These are phyloP conservation scores for Phellinidium pouzarii DNA, from an alignment of 1,284 basidiomycete genomes.

Conservation along the genomic window DNA sequence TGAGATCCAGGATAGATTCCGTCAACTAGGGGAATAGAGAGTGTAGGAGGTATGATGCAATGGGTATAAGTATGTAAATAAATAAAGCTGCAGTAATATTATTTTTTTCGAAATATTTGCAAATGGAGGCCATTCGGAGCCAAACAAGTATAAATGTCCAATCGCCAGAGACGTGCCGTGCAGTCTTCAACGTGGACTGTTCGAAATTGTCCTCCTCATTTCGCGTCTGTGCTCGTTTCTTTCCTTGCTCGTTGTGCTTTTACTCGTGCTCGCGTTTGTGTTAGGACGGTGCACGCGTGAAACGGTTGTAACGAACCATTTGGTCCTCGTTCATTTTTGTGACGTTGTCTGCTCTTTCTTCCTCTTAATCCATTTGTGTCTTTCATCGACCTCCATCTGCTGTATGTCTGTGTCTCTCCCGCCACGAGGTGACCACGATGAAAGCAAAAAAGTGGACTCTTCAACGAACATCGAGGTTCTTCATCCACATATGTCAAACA, in stretches of 20 bases:
- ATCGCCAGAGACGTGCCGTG: background rate
- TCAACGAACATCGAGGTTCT: background rate
- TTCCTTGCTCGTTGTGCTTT: too few relatives aligned
- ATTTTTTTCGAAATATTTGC: too few relatives aligned
- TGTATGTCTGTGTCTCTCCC: slow-evolving; percentile 11
- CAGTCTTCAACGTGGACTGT: background rate
- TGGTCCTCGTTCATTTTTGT: slow-evolving; percentile 3
- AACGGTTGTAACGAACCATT: background rate
- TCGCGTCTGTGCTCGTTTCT: too few relatives aligned
- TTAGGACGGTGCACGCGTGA: background rate
- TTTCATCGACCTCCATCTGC: background rate
- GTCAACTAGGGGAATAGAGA: slow-evolving; percentile 74
- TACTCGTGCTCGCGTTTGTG: background rate
- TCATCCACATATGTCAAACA: background rate
- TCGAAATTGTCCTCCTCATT: background rate
- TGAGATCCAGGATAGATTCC: slow-evolving; percentile 88
- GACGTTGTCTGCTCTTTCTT: slow-evolving; percentile 6
- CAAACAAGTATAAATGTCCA: too few relatives aligned
- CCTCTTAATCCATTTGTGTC: background rate
- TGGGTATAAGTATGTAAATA: background rate
- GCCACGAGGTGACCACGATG: slow-evolving; percentile 2
- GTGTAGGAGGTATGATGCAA: background rate
- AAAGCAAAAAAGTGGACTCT: slow-evolving; percentile 1
- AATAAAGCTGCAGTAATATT: background rate
- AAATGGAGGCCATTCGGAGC: too few relatives aligned